These are phyloP conservation scores for Iberis amara DNA, from an alignment of 441 rosid species.

Conservation along the genomic window DNA sequence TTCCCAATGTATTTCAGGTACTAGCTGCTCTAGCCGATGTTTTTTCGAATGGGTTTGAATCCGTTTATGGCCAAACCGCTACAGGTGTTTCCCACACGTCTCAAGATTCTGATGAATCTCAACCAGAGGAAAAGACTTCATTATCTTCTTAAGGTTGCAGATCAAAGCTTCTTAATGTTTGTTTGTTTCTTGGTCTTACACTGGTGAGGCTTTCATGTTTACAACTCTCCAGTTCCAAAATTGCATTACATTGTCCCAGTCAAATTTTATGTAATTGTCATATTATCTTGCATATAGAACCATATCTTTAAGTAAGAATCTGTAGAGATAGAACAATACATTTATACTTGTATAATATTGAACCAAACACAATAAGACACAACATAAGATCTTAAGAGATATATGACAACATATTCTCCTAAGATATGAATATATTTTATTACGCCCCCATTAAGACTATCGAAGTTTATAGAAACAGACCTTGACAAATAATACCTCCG, in stretches of 20 bases:
- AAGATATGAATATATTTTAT: no score
- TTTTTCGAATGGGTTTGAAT: slow-evolving; percentile 53
- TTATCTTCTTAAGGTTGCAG: slow-evolving; percentile 4
- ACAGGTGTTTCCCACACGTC: slow-evolving; percentile 33
- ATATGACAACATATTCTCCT: no score
- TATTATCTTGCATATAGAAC: no score
- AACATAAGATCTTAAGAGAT: no score
- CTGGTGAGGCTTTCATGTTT: slow-evolving; percentile 12
- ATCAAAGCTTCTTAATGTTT: slow-evolving; percentile 16
- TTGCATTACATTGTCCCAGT: slow-evolving; percentile 4
- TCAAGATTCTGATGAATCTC: slow-evolving; percentile 31
- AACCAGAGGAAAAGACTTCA: neutral
- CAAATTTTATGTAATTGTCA: no score
- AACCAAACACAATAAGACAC: no score
- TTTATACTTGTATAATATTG: no score
- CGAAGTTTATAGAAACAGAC: no score
- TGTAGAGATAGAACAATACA: no score
- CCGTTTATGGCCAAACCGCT: slow-evolving; percentile 33
- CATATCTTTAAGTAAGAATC: no score
- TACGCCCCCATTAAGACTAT: no score
- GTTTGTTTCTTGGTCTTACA: slow-evolving; percentile 3
- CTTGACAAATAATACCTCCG: no score
- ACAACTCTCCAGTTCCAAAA: slow-evolving; percentile 2
- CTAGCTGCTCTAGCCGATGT: slow-evolving; percentile 58
- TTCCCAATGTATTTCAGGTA: slow-evolving; percentile 73